Conservation (phyloP, 2,329 filamentous ascomycete species). For the Trichoderma breve region DNA sequence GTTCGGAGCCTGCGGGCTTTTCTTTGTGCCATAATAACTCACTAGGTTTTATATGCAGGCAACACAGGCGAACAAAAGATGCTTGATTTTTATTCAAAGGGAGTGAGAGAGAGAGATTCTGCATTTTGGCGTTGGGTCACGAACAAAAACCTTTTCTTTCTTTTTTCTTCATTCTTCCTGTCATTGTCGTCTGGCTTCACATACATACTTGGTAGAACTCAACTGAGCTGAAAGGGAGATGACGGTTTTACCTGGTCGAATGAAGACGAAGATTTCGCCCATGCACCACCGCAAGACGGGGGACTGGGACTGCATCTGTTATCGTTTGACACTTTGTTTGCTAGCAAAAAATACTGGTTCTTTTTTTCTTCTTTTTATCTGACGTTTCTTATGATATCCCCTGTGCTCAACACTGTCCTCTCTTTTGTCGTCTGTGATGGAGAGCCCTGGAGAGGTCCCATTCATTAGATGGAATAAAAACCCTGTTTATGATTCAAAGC, state of each 20-base stretch:
- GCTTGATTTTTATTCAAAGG: not conserved
- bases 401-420: not conserved
- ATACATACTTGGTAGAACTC: not conserved
- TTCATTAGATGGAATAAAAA: slow-evolving; percentile 6
- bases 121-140: slow-evolving; percentile 18
- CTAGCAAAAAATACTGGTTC: not conserved
- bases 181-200: not conserved
- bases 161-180: not conserved
- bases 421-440: not conserved
- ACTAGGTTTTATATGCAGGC: not conserved
- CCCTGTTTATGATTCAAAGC: not conserved
- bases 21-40: not conserved
- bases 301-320: not conserved
- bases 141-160: not conserved
- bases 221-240: not conserved
- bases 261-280: not conserved
- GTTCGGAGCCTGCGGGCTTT: not conserved
- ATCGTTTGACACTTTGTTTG: not conserved
- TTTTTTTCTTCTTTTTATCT: not conserved
- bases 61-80: not conserved
- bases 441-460: not conserved
- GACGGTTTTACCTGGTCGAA: not conserved
- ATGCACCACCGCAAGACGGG: slow-evolving; percentile 8
- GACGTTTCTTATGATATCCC: slow-evolving; percentile 17
- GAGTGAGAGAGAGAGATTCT: not conserved